phyloP scores from a whole-genome alignment of 768 basidiomycete genomes.

The Austroboletus eburneus region DNA sequence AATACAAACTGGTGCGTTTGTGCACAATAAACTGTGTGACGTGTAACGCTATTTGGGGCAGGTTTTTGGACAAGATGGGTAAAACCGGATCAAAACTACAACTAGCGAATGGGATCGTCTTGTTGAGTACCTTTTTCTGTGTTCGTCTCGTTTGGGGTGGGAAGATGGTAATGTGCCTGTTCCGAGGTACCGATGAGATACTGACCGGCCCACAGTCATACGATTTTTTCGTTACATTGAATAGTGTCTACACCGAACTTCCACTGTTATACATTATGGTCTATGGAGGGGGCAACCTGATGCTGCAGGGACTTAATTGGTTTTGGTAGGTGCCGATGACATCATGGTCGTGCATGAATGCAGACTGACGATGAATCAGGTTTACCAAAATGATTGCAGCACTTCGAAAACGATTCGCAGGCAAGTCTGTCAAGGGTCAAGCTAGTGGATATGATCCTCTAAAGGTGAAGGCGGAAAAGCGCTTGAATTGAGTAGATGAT shows the following conservation, averaged over 20 bases:
- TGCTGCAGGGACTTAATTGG: conserved; percentile 72
- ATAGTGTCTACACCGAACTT: conserved; percentile 49
- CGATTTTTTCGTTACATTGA: conserved; percentile 60
- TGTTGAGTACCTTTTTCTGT: conserved; percentile 65
- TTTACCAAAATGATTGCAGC: conserved; percentile 71
- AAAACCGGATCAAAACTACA: conserved; percentile 66
- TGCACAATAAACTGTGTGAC: background rate
- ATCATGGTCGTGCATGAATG: background rate
- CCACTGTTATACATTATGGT: conserved; percentile 46
- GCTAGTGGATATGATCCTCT: conserved; percentile 8
- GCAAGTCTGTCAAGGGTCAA: conserved; percentile 16
- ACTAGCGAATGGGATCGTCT: conserved; percentile 64
- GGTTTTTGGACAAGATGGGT: conserved; percentile 75
- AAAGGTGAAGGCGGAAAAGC: conserved; percentile 15
- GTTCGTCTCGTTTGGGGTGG: conserved; percentile 72
- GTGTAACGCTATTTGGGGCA: conserved; percentile 20
- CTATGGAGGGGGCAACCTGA: conserved; percentile 56
- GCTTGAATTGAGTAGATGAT: conserved; percentile 8
- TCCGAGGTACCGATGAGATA: background rate
- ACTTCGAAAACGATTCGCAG: conserved; percentile 56
- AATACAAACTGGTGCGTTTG: conserved; percentile 75
- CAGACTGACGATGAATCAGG: conserved; percentile 32
- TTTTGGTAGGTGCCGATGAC: conserved; percentile 54
- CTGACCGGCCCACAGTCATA: conserved; percentile 46
- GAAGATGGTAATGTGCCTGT: conserved; percentile 29